Percentiles rank a stretch among this genome's conserved stretches.
phyloP scores from a whole-genome alignment of 192 early-diverging fungal genomes.

The Coemansia sp. region DNA sequence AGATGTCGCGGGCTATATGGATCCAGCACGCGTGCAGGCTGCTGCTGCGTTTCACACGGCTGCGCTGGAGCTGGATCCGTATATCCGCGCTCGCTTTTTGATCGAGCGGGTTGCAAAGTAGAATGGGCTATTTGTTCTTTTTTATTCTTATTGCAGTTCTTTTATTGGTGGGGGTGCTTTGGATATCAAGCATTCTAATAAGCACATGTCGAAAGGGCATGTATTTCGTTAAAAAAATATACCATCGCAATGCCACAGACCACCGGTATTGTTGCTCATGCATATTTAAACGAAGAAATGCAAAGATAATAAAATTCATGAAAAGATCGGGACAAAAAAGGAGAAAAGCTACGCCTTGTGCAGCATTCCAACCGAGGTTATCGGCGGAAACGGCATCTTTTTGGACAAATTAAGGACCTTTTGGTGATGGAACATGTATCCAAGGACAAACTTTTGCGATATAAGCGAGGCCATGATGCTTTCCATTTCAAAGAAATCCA shows the following conservation, averaged over 20 bases:
- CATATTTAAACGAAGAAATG: no score
- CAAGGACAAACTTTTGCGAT: conserved; percentile 38
- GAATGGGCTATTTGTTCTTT: neutral
- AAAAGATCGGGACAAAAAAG: no score
- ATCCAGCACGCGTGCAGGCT: conserved; percentile 19
- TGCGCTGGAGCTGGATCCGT: conserved; percentile 53
- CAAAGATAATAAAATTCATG: no score
- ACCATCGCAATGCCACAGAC: no score
- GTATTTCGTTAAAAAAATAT: no score
- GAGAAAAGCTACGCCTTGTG: neutral
- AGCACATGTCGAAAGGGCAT: no score
- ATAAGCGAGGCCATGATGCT: conserved; percentile 41
- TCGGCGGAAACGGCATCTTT: conserved; percentile 33
- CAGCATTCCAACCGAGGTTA: conserved; percentile 11
- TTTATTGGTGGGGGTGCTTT: no score
- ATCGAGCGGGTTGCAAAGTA: conserved; percentile 7
- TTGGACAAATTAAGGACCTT: conserved; percentile 30
- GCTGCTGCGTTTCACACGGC: conserved; percentile 25
- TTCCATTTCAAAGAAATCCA: conserved; percentile 49
- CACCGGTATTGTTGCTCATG: no score
- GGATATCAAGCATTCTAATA: no score
- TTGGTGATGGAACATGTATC: conserved; percentile 50
- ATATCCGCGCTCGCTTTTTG: conserved; percentile 42
- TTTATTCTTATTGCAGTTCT: neutral
- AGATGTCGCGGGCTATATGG: conserved; percentile 7